Base-by-base conservation (phyloP, 371 early-diverging fungal genomes). In the Apophysomyces sp. region DNA sequence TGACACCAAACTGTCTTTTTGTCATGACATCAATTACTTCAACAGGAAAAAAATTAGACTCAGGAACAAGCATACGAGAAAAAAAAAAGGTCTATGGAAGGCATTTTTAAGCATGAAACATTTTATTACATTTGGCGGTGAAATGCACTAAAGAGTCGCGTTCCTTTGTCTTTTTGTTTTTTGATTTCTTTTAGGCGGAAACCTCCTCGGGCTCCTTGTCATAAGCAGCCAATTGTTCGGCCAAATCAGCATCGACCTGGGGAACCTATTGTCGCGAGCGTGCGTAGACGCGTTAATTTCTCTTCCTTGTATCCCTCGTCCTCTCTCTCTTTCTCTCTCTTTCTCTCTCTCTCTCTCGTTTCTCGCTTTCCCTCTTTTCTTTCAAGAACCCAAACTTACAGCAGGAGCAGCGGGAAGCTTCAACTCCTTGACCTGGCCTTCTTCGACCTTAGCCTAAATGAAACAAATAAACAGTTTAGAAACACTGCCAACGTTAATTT, bases 391-490 rank as follows among this genome's bases (percentile, higher is more conserved):
- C n/a, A n/a, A n/a, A 60, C 71, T 69, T 78, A 78, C 77, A 61
- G 61, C 74, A 71, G 81, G 77, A 64, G 77, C 68, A 66, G 77
- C 52, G 58, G 81, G 81, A 55, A 80, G 74, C 76, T 80, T 80
- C 63, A 80, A 67, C 9, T 80, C 81, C 76, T 80, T 80, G 63
- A 73, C 81, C 55, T 65, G 64, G 36, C 41, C 55, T 29, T 80
- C 81, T 21, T 77, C 81, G 63, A 61, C 65, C 63, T 76, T 62
- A 59, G 75, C 58, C 80, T 79, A 63, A 27, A 52, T 39, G 55
- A 36, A 24, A 54, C 27, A n/a, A n/a, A n/a, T n/a, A n/a, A n/a
- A n/a, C n/a, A n/a, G n/a, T n/a, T n/a, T n/a, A n/a, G n/a, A n/a
- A n/a, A n/a, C n/a, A 4, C 39, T 24, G 34, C 8, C 11, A 56